A percentile compares a stretch with the other conserved stretches of the same genome.
These are phyloP conservation scores for Colletotrichum sp. DNA, from an alignment of 2,329 filamentous ascomycete species.

Conservation along the genomic window DNA sequence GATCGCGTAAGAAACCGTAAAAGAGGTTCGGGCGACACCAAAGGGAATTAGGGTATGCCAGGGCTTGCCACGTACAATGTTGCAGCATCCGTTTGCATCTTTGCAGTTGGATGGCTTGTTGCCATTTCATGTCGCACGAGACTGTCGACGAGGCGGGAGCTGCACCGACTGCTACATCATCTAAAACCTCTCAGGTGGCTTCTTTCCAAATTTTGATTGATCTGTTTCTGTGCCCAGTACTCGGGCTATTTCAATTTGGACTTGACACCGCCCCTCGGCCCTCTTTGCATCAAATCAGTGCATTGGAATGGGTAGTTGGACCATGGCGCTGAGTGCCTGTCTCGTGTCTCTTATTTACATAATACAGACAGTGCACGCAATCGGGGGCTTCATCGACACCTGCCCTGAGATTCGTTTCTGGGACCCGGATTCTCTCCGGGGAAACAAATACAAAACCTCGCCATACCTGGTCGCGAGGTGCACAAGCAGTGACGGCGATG, in stretches of 20 bases:
- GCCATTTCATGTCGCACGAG: rapidly evolving
- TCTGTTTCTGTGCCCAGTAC: not conserved
- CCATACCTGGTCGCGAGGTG: not conserved
- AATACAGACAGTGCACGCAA: rapidly evolving
- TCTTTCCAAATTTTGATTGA: not conserved
- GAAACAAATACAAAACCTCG: not conserved
- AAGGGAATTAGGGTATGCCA: rapidly evolving
- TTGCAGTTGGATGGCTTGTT: rapidly evolving
- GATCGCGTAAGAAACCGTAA: rapidly evolving
- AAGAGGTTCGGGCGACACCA: not conserved
- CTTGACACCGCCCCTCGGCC: rapidly evolving
- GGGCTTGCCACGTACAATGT: not conserved
- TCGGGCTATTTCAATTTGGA: not conserved
- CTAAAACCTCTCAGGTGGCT: rapidly evolving
- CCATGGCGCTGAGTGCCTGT: rapidly evolving
- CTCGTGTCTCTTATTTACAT: not conserved
- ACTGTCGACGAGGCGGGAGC: rapidly evolving
- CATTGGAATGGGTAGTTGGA: rapidly evolving
- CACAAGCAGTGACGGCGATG: not conserved
- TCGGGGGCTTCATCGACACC: not conserved
- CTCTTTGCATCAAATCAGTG: not conserved
- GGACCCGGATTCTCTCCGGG: not conserved
- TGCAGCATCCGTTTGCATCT: not conserved
- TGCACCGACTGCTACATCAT: not conserved
- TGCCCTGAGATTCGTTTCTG: not conserved